Percentiles rank a stretch among this genome's conserved stretches.
phyloP scores from a whole-genome alignment of 495 filamentous ascomycete genomes.

The Podospora australis region DNA sequence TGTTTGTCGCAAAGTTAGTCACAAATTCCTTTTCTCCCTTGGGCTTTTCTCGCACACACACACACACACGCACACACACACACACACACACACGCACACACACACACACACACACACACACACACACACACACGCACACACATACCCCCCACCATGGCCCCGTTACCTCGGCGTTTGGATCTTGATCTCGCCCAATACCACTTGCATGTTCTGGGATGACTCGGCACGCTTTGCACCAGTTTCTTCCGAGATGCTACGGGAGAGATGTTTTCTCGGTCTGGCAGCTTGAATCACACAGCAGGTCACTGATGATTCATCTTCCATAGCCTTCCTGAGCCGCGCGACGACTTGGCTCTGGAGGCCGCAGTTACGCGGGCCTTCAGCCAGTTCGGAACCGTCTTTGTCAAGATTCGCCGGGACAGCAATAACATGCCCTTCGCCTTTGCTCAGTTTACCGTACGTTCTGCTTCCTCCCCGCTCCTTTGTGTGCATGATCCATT shows the following conservation, averaged over 20 bases:
- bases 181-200: neutral
- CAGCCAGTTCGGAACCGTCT: conserved; percentile 46
- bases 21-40: neutral
- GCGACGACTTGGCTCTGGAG: conserved; percentile 45
- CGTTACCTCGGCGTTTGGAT: neutral
- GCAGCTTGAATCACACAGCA: too few species aligned
- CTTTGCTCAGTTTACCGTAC: conserved; percentile 56
- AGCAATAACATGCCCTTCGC: conserved; percentile 53
- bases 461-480: conserved; percentile 13
- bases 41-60: too few species aligned
- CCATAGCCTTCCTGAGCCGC: conserved; percentile 34
- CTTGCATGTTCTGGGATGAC: too few species aligned
- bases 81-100: too few species aligned
- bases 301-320: too few species aligned
- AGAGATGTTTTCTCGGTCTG: too few species aligned
- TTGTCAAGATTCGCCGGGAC: conserved; percentile 58
- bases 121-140: too few species aligned
- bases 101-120: too few species aligned
- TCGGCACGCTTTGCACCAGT: too few species aligned
- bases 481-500: neutral
- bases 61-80: too few species aligned
- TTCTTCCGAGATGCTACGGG: too few species aligned
- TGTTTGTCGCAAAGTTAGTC: conserved; percentile 62
- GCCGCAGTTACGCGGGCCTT: conserved; percentile 48
- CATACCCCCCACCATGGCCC: too few species aligned